Percentiles rank a stretch among this genome's conserved stretches.
These are phyloP conservation scores for Albugo candida DNA, from an alignment of 352 stramenopile species.

Conservation along the genomic window DNA sequence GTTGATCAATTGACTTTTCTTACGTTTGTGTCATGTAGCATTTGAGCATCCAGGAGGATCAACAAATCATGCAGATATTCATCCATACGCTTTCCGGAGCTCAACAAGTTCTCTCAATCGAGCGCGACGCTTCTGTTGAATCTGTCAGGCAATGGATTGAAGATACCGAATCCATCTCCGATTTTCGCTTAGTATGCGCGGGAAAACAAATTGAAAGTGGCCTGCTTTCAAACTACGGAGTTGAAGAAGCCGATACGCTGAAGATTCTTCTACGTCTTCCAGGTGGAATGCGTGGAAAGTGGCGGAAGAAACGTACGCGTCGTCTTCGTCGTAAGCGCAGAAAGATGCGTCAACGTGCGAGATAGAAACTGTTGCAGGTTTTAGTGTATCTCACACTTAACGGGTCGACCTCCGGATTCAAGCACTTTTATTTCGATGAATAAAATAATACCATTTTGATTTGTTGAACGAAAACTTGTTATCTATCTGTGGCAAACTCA, in stretches of 20 bases:
- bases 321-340: slow-evolving; percentile 93
- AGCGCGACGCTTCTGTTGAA: slow-evolving; percentile 77
- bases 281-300: slow-evolving; percentile 93
- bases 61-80: slow-evolving; percentile 86
- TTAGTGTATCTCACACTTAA: too few species aligned
- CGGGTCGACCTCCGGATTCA: too few species aligned
- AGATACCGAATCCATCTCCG: slow-evolving; percentile 87
- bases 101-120: slow-evolving; percentile 60
- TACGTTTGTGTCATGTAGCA: slow-evolving; percentile 18
- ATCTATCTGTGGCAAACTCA: too few species aligned
- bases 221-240: slow-evolving; percentile 81
- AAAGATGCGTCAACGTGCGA: slow-evolving; percentile 98
- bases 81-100: slow-evolving; percentile 73
- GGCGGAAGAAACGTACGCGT: slow-evolving; percentile 97
- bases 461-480: too few species aligned
- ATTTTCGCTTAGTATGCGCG: slow-evolving; percentile 81
- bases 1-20: slow-evolving; percentile 3
- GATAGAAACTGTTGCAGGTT: slow-evolving; percentile 53
- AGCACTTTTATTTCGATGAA: too few species aligned
- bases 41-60: slow-evolving; percentile 85
- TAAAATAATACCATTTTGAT: too few species aligned
- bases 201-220: slow-evolving; percentile 53
- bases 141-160: slow-evolving; percentile 88
- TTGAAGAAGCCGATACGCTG: slow-evolving; percentile 84
- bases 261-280: slow-evolving; percentile 83